A percentile compares a stretch with the other conserved stretches of the same genome.
Conservation (phyloP, 1,284 basidiomycete genomes). For the Thecaphora frezii region DNA sequence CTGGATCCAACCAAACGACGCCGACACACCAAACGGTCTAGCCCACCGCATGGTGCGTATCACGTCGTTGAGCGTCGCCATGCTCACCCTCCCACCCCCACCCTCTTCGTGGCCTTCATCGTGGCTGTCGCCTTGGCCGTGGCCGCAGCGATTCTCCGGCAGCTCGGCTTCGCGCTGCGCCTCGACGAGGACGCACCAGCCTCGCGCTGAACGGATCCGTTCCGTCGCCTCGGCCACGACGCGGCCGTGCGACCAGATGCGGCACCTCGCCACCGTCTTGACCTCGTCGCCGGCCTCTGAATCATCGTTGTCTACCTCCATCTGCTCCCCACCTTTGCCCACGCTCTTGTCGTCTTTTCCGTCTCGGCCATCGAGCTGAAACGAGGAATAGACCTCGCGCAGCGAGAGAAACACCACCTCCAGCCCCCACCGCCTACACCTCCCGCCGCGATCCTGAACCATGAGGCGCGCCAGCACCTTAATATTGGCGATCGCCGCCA, state of each 20-base stretch:
- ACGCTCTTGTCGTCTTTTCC: too few species aligned
- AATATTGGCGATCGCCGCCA: slow-evolving; percentile 5
- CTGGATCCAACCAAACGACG: background rate
- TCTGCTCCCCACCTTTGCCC: background rate
- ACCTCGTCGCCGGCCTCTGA: background rate
- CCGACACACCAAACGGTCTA: background rate
- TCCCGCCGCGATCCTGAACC: background rate
- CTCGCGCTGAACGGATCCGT: background rate
- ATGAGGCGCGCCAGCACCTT: slow-evolving; percentile 3
- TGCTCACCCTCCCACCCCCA: too few species aligned
- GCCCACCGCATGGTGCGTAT: background rate
- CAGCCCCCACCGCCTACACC: background rate
- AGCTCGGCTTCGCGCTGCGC: background rate
- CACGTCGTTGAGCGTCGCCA: background rate
- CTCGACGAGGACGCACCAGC: too few species aligned
- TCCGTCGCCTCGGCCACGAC: background rate
- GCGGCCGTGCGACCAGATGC: background rate
- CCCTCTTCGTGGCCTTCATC: too few species aligned
- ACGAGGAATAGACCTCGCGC: too few species aligned
- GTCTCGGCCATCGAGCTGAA: too few species aligned
- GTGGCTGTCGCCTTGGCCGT: too few species aligned
- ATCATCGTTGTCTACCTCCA: too few species aligned
- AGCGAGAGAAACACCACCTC: background rate
- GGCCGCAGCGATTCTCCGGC: too few species aligned
- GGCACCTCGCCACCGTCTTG: background rate